Evolutionary conservation across 129 eudicot genomes (phyloP).

Genomic region (Daucus carota): DH1_v3.0 NC_030387.2:31799501-31800000

Average conservation of each 20-base stretch:
- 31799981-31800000: background rate
- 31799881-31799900: background rate
- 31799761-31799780: constrained; percentile 50
- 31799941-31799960: background rate
- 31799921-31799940: background rate
- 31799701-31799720: constrained; percentile 65
- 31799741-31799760: constrained; percentile 59
- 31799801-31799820: constrained; percentile 51
- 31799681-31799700: constrained; percentile 99
- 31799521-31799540: background rate
- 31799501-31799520: background rate
- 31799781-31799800: constrained; percentile 46
- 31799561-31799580: background rate
- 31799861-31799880: background rate
- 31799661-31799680: constrained; percentile 9
- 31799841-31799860: background rate
- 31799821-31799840: background rate
- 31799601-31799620: too few relatives aligned
- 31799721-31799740: constrained; percentile 49
- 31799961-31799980: background rate
- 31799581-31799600: background rate
- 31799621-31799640: background rate
- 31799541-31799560: background rate
- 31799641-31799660: background rate
- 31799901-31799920: background rate